Conservation (phyloP, 2,329 filamentous ascomycete genomes). For the Cordyceps javanica region DNA sequence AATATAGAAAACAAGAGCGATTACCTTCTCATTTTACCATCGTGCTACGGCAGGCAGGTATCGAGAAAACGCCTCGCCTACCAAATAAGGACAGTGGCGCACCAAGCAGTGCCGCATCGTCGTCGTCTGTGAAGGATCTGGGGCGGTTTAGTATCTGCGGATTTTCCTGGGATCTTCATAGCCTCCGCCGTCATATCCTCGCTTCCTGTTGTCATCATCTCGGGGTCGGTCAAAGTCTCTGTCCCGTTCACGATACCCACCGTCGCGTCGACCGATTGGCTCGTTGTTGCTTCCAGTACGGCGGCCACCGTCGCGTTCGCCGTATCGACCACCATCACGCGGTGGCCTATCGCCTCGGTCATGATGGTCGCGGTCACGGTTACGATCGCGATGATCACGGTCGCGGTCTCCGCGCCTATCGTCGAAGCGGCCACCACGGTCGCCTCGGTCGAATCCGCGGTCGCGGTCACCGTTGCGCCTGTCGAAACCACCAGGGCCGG, state of each 20-base stretch:
- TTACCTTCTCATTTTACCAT: constrained; percentile 7
- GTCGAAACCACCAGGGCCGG: constrained; percentile 47
- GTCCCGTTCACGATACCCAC: constrained; percentile 44
- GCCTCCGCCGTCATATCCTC: constrained; percentile 69
- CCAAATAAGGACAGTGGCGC: background rate
- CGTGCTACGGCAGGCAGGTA: background rate
- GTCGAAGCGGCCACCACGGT: constrained; percentile 35
- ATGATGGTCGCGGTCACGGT: constrained; percentile 7
- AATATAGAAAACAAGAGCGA: background rate
- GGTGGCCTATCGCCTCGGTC: constrained; percentile 25
- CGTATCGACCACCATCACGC: constrained; percentile 38
- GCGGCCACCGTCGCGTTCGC: constrained; percentile 35
- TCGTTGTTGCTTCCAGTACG: constrained; percentile 76
- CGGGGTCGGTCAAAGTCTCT: constrained; percentile 49
- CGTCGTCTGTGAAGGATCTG: background rate
- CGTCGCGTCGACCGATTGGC: constrained; percentile 65
- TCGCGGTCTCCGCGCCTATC: constrained; percentile 41
- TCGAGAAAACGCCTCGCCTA: background rate
- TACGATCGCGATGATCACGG: constrained; percentile 32
- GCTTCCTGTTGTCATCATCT: constrained; percentile 57
- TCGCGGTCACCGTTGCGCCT: constrained; percentile 42
- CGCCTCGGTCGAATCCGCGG: constrained; percentile 37
- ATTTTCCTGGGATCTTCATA: constrained; percentile 72
- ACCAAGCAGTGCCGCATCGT: background rate
- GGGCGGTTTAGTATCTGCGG: constrained; percentile 49